phyloP scores from a whole-genome alignment of 495 filamentous ascomycete species.

The Hypoxylon fuscum region DNA sequence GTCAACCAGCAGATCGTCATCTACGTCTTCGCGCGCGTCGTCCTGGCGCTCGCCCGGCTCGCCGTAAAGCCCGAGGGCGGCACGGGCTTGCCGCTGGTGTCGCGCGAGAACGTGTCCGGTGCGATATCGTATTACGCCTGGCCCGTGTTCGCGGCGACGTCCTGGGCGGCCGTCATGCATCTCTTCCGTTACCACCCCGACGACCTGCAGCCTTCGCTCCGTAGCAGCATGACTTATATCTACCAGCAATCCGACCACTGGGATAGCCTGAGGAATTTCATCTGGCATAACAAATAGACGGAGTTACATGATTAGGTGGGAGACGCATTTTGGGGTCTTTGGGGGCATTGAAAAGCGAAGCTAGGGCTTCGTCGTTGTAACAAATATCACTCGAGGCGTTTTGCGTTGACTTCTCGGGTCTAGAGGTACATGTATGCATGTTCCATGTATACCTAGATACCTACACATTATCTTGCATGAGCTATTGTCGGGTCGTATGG shows the following conservation, averaged over 20 bases:
- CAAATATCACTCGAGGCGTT: slow-evolving; percentile 24
- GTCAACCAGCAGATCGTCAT: slow-evolving; percentile 98
- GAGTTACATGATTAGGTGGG: background rate
- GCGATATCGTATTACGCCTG: slow-evolving; percentile 75
- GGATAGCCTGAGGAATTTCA: slow-evolving; percentile 80
- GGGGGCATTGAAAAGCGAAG: background rate
- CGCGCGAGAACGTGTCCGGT: slow-evolving; percentile 48
- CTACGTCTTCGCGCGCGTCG: slow-evolving; percentile 94
- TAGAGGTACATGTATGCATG: slow-evolving; percentile 2
- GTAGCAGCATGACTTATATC: slow-evolving; percentile 98
- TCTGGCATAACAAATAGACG: slow-evolving; percentile 83
- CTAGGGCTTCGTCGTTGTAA: background rate
- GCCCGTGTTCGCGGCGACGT: slow-evolving; percentile 87
- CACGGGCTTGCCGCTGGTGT: slow-evolving; percentile 54
- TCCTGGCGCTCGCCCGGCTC: slow-evolving; percentile 83
- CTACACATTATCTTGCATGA: too few species aligned
- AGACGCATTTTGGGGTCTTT: background rate
- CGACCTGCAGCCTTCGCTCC: slow-evolving; percentile 85
- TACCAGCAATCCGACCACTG: slow-evolving; percentile 85
- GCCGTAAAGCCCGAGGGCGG: slow-evolving; percentile 68
- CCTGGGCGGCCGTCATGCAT: slow-evolving; percentile 95
- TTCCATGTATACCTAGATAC: slow-evolving; percentile 8
- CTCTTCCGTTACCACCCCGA: slow-evolving; percentile 92
- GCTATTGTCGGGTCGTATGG: too few species aligned
- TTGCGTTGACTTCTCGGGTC: background rate